These are phyloP conservation scores for Nicotiana undulata DNA, from an alignment of 257 asterid genomes.

Conservation along the genomic window DNA sequence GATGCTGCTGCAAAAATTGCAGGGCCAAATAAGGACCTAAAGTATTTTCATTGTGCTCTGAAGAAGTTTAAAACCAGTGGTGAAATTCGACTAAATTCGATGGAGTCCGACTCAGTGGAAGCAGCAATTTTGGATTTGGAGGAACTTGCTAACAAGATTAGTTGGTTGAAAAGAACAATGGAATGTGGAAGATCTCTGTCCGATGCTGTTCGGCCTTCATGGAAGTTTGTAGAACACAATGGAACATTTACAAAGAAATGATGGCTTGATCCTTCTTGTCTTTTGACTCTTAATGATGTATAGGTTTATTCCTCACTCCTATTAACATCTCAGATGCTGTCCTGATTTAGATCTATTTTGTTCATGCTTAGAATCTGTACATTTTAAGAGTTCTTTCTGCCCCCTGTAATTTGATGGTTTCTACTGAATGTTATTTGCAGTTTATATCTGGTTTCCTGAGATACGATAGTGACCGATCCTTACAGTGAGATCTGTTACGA, in stretches of 20 bases:
- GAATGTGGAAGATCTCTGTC: background rate
- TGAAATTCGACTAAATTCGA: slow-evolving; percentile 5
- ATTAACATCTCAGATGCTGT: background rate
- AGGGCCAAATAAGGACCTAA: background rate
- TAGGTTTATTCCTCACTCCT: background rate
- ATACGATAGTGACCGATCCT: too few species aligned
- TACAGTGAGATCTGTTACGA: too few species aligned
- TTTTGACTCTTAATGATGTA: background rate
- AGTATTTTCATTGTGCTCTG: background rate
- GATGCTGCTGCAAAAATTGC: slow-evolving; percentile 2
- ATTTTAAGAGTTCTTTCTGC: background rate
- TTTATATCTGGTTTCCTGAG: too few species aligned
- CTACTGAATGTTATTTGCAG: too few species aligned
- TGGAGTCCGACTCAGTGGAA: slow-evolving; percentile 12
- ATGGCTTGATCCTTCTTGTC: background rate
- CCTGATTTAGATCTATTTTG: too few species aligned
- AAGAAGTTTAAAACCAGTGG: slow-evolving; percentile 3
- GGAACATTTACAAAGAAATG: slow-evolving; percentile 9
- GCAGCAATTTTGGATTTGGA: slow-evolving; percentile 21
- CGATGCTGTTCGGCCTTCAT: slow-evolving; percentile 6
- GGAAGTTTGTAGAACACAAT: slow-evolving; percentile 18
- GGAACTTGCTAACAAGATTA: slow-evolving; percentile 17
- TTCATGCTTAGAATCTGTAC: too few species aligned
- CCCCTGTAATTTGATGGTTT: too few species aligned
- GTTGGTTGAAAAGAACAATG: slow-evolving; percentile 12